Base-by-base conservation (phyloP, 371 early-diverging fungal species). In the Chytridiales sp. region DNA sequence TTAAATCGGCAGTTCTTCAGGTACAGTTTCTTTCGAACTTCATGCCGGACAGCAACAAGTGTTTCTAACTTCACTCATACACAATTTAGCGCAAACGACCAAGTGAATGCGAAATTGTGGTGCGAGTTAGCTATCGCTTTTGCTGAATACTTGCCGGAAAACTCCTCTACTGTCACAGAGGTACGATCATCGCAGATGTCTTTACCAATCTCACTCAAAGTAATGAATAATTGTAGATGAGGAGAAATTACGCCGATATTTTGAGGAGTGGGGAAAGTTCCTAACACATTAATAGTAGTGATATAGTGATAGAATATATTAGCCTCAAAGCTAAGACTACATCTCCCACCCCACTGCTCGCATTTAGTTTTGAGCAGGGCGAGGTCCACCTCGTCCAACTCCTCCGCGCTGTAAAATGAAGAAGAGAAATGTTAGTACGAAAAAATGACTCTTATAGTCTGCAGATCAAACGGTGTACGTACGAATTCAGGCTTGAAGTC, bases 401-500 rank as follows among this genome's bases (percentile, higher is more conserved):
- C 78, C 78, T 38, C 73, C 75, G 56, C 75, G 70, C 73, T 76
- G 60, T 22, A 66, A 44, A 38, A 49, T 32, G 22, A 36, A 31
- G 35, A 54, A 32, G 31, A 51, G 31, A 31, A 17, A 31, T 9
- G 31, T 43, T 1, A 9, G 8, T 21, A 44, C 21, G 55, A 48
- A 35, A 30, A 49, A 9, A 40, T 11, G 30, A 13, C 6, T 3
- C 8, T 5, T 4, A 39, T 15, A 6, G 35, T 15, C 13, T 8
- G 26, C 29, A 48, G 31, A n/a, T 1, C 29, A 11, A 5, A 8
- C 15, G 31, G 15, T 9, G n/a, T 31, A 73, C 70, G 62, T 60
- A 76, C 73, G 91, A 96, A 97, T 81, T 94, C 93, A 64, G 97
- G 95, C 81, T 88, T 87, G 86, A 88, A 94, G 81, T 90, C 91